Base-by-base conservation (phyloP, 2,329 filamentous ascomycete species). In the Elsinoe necatrix region DNA sequence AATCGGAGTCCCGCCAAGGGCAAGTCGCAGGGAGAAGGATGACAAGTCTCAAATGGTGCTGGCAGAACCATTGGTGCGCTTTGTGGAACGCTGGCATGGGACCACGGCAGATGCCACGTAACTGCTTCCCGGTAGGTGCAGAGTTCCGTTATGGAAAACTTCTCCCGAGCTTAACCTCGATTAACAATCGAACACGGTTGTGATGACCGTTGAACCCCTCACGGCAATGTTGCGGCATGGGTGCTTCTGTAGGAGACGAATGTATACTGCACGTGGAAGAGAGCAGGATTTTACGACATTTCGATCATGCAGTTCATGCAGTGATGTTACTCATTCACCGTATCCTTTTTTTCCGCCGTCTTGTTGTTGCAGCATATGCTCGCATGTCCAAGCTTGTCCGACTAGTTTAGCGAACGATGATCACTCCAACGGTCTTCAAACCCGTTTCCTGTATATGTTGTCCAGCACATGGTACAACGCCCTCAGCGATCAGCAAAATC, bases 1-100 rank as follows among this genome's bases (percentile, higher is more conserved):
- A 52, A 29, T 52, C 48, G n/a, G 16, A 37, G 34, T 37, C 48
- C 48, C 41, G 25, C 41, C n/a, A 21, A n/a, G 29, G 48, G 48
- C 29, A 52, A 52, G 29, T 52, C 48, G 29, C 48, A 52, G 20
- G 48, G 48, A 12, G 48, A 52, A 29, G 48, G 48, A 25, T 52
- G 25, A 27, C 18, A 2, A 20, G 45, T 7, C 16, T 16, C 9
- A 16, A 18, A 20, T 31, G 9, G 45, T 29, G n/a, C 45, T 50
- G 34, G 6, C 23, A 45, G 34, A 45, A 45, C 41, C 41, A 45
- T 45, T 18, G 23, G 20, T 45, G 18, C 41, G 41, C 20, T 23
- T 45, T 45, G 21, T 11, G 41, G 41, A 25, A 18, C 8, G 41
- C 9, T 25, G 16, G 5, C 12, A 27, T 45, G 41, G 41, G 41